phyloP scores from a whole-genome alignment of 805 yeast genomes.

The Monosporozyma unispora region DNA sequence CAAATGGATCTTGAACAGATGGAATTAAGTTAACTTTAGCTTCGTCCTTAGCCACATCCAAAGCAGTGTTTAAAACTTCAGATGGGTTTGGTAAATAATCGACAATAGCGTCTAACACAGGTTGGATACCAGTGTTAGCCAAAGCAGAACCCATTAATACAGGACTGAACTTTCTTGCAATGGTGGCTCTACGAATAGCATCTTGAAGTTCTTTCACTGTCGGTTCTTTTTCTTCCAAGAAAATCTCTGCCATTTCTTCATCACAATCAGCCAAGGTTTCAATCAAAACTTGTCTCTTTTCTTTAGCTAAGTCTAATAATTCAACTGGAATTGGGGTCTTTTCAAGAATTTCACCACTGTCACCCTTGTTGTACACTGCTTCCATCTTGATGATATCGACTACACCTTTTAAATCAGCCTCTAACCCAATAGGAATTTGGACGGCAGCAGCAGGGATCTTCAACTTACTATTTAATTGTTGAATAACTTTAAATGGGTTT shows the following conservation, averaged over 20 bases:
- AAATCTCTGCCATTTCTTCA: conserved; percentile 92
- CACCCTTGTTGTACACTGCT: conserved; percentile 82
- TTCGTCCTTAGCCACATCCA: conserved; percentile 61
- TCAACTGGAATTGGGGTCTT: conserved; percentile 67
- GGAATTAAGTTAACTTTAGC: conserved; percentile 68
- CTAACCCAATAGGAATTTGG: conserved; percentile 96
- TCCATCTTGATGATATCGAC: conserved; percentile 86
- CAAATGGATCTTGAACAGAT: conserved; percentile 67
- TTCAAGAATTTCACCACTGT: conserved; percentile 76
- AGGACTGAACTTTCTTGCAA: conserved; percentile 94
- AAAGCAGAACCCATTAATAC: conserved; percentile 99
- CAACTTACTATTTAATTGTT: conserved; percentile 78
- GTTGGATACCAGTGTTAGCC: conserved; percentile 93
- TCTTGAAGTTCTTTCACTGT: conserved; percentile 70
- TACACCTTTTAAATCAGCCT: conserved; percentile 73
- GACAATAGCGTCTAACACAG: conserved; percentile 90
- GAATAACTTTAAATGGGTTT: conserved; percentile 90
- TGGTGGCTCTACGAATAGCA: conserved; percentile 92
- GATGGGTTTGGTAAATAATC: conserved; percentile 94
- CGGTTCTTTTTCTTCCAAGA: conserved; percentile 84
- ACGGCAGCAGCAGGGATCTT: conserved; percentile 94
- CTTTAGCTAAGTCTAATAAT: conserved; percentile 73
- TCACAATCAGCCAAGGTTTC: conserved; percentile 97
- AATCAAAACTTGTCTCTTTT: conserved; percentile 75
- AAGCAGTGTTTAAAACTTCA: conserved; percentile 82